These are phyloP conservation scores for Bathelium albidoporum DNA, from an alignment of 495 filamentous ascomycete genomes.

Conservation along the genomic window DNA sequence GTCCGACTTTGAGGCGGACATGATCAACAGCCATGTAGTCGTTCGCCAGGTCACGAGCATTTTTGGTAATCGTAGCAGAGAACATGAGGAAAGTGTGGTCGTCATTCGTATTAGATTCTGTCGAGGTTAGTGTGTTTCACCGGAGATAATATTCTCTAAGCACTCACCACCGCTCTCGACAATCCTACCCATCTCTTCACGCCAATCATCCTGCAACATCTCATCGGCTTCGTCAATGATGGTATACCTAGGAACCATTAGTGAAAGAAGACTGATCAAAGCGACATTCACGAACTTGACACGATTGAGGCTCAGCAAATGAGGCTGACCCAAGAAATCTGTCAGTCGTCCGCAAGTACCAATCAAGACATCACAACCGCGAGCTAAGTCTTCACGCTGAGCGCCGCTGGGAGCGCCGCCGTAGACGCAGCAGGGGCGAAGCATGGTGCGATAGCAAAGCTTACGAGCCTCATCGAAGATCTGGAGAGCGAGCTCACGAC, in stretches of 20 bases:
- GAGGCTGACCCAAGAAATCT: conserved; percentile 64
- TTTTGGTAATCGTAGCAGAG: conserved; percentile 81
- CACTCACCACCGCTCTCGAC: conserved; percentile 66
- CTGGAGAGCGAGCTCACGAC: conserved; percentile 80
- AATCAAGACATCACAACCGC: conserved; percentile 83
- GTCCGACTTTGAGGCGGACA: conserved; percentile 72
- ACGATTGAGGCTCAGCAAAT: conserved; percentile 60
- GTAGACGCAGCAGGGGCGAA: conserved; percentile 85
- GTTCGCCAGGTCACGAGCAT: conserved; percentile 62
- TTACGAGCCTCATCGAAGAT: conserved; percentile 90
- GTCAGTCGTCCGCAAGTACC: conserved; percentile 76
- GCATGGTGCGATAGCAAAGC: conserved; percentile 86
- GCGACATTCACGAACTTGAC: conserved; percentile 47
- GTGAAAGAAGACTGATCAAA: background rate
- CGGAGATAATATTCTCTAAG: background rate
- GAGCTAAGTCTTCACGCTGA: conserved; percentile 60
- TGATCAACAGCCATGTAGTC: conserved; percentile 60
- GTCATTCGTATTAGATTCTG: conserved; percentile 61
- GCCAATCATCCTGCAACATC: conserved; percentile 69
- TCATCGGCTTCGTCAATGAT: conserved; percentile 96
- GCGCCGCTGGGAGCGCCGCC: conserved; percentile 61
- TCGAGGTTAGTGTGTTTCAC: conserved; percentile 15
- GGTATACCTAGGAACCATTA: conserved; percentile 46
- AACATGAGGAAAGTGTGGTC: conserved; percentile 85
- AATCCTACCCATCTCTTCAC: conserved; percentile 55